Percentiles rank a stretch among this genome's conserved stretches.
Conservation (phyloP, 2,329 filamentous ascomycete species). For the Fusarium redolens region DNA sequence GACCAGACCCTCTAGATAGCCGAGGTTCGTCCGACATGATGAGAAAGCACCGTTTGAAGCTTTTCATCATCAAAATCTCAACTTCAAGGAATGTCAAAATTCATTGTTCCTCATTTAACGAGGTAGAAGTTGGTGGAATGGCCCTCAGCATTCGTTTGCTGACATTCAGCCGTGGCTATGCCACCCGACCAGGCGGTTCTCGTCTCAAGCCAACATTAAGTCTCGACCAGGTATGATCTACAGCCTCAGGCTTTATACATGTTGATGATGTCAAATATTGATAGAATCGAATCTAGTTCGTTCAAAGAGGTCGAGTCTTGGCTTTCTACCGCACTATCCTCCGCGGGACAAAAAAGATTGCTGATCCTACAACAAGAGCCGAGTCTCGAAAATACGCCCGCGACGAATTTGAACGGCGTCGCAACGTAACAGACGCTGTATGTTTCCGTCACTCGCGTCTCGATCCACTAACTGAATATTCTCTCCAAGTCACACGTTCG, state of each 20-base stretch:
- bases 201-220: constrained; percentile 57
- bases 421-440: constrained; percentile 66
- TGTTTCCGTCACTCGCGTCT: constrained; percentile 38
- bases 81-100: constrained; percentile 12
- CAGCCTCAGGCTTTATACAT: not conserved
- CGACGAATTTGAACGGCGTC: constrained; percentile 71
- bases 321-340: constrained; percentile 69
- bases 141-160: constrained; percentile 42
- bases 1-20: constrained; percentile 21
- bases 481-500: constrained; percentile 65
- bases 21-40: constrained; percentile 34
- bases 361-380: constrained; percentile 61
- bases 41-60: constrained; percentile 24
- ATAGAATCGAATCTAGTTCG: constrained; percentile 58
- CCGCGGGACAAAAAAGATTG: constrained; percentile 64
- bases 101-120: constrained; percentile 22
- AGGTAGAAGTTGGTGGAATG: constrained; percentile 44
- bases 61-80: constrained; percentile 30
- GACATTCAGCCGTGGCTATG: constrained; percentile 50
- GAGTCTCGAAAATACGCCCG: constrained; percentile 69
- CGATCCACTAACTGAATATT: constrained; percentile 12
- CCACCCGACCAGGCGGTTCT: constrained; percentile 46
- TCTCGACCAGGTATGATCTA: constrained; percentile 65
- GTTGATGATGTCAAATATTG: constrained; percentile 3
- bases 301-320: constrained; percentile 66